Conservation (phyloP, 768 basidiomycete species). For the Rhodotorula paludigena region DNA sequence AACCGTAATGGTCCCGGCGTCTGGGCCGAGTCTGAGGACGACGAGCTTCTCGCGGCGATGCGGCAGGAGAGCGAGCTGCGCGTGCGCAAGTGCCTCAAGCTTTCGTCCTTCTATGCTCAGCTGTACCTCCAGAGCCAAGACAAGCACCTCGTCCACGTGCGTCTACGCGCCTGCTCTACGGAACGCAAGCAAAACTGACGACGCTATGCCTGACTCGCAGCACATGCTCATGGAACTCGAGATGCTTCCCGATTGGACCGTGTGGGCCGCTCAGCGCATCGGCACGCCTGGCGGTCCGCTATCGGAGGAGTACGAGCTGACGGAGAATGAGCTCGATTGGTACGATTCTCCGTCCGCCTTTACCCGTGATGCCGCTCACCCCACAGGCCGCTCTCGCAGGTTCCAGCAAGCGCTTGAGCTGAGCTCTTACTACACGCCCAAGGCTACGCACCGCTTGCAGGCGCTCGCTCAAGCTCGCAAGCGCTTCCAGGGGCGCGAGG, state of each 20-base stretch:
- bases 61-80: conserved; percentile 23
- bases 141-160: conserved; percentile 35
- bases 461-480: conserved; percentile 1
- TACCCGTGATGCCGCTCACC: too few relatives aligned
- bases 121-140: conserved; percentile 30
- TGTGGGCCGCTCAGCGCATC: conserved; percentile 10
- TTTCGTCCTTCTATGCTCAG: conserved; percentile 35
- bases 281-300: conserved; percentile 11
- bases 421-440: conserved; percentile 30
- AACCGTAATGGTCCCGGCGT: conserved; percentile 8
- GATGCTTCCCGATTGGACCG: conserved; percentile 26
- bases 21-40: conserved; percentile 15
- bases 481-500: background rate
- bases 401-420: conserved; percentile 34
- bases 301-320: conserved; percentile 24
- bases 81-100: conserved; percentile 34
- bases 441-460: conserved; percentile 12
- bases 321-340: conserved; percentile 30
- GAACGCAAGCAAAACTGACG: background rate
- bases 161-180: background rate
- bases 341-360: background rate
- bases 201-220: background rate
- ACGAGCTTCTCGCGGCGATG: conserved; percentile 1
- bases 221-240: conserved; percentile 36
- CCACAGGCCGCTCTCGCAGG: background rate